Conservation (phyloP, 306 rosid species). For the Castanopsis chinensis region DNA sequence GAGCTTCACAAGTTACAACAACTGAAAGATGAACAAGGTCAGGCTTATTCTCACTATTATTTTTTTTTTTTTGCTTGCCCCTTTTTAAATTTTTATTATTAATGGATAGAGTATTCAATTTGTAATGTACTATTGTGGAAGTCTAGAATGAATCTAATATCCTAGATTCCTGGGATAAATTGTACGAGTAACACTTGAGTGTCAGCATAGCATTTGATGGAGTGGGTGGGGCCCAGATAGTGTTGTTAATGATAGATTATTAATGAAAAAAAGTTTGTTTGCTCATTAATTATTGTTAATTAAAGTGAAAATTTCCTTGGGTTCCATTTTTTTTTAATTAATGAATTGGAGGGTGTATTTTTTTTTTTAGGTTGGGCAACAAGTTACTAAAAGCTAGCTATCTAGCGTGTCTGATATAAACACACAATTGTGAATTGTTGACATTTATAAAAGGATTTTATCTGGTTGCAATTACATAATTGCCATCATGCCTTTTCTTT, state of each 20-base stretch:
- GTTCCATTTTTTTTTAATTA: not conserved
- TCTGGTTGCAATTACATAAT: too few species aligned
- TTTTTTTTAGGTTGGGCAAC: too few species aligned
- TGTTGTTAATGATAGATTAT: not conserved
- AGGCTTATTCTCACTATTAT: not conserved
- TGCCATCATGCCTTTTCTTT: not conserved
- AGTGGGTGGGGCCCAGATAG: constrained; percentile 33
- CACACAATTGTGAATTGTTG: too few species aligned
- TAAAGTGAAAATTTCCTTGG: constrained; percentile 16
- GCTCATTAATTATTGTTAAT: not conserved
- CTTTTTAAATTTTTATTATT: not conserved
- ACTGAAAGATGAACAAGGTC: constrained; percentile 98
- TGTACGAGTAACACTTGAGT: constrained; percentile 1
- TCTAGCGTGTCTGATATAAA: too few species aligned
- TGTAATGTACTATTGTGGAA: not conserved
- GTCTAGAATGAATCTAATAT: too few species aligned
- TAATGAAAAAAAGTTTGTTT: not conserved
- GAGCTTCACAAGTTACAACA: constrained; percentile 94
- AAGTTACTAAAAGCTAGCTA: too few species aligned
- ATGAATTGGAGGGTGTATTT: too few species aligned
- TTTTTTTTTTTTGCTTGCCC: not conserved
- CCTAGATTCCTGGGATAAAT: constrained; percentile 37
- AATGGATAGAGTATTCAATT: not conserved
- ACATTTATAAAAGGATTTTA: too few species aligned
- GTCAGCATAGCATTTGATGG: constrained; percentile 32